Evolutionary conservation across 2,329 filamentous ascomycete genomes (phyloP).

Genomic region (Colletotrichum sojae): DNA sequence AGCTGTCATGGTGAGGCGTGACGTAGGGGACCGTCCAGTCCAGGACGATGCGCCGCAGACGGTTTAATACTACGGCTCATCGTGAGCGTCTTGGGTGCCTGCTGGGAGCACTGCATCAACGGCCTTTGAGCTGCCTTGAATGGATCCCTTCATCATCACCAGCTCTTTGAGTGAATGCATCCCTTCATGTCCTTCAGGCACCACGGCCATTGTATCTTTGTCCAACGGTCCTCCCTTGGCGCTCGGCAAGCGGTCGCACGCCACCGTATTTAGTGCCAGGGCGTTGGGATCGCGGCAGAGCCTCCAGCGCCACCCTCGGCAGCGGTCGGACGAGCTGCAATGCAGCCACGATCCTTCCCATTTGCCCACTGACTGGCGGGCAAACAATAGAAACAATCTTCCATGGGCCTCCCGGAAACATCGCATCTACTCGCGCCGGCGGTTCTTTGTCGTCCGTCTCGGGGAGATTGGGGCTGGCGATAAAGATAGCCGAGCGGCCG

Average conservation of each 20-base stretch:
- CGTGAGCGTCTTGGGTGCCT: too few species aligned
- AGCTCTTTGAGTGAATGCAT: neutral
- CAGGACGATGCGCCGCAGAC: neutral
- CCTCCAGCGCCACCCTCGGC: neutral
- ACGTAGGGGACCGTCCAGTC: neutral
- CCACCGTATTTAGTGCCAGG: neutral
- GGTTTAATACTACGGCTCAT: too few species aligned
- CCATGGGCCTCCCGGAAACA: constrained; percentile 13
- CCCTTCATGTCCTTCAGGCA: neutral
- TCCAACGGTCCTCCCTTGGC: constrained; percentile 33
- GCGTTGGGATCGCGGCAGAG: neutral
- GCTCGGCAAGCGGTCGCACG: constrained; percentile 18
- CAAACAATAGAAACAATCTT: constrained; percentile 16
- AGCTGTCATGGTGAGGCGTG: neutral
- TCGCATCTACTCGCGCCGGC: neutral
- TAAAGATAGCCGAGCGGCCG: constrained; percentile 39
- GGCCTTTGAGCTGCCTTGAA: constrained; percentile 5
- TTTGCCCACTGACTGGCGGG: neutral
- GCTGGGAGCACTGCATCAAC: neutral
- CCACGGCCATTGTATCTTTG: constrained; percentile 3
- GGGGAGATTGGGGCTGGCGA: constrained; percentile 31
- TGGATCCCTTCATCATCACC: neutral
- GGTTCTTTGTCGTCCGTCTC: constrained; percentile 32
- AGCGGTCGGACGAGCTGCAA: constrained; percentile 18
- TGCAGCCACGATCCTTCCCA: constrained; percentile 13